These are phyloP conservation scores for Vaccinium corymbosum DNA, from an alignment of 148 eudicot species.

Conservation along the genomic window DNA sequence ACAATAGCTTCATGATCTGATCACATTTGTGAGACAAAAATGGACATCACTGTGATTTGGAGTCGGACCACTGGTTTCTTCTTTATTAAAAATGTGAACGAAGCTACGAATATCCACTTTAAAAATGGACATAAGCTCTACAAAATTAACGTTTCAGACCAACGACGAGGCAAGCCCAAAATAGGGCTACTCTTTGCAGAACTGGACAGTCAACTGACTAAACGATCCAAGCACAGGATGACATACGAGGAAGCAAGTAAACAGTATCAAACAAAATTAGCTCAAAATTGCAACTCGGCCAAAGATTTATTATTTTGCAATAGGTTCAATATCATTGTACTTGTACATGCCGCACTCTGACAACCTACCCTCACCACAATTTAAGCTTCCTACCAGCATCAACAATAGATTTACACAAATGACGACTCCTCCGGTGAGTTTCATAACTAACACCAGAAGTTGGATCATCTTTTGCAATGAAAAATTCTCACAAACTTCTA, in stretches of 20 bases:
- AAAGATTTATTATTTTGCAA: neutral
- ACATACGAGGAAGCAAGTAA: neutral
- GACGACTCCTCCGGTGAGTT: neutral
- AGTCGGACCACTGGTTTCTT: neutral
- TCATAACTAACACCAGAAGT: neutral
- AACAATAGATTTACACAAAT: neutral
- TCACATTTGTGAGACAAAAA: neutral
- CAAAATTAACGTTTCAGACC: neutral
- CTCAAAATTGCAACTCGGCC: conserved; percentile 1
- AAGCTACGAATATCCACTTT: neutral
- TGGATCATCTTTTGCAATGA: neutral
- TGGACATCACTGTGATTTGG: neutral
- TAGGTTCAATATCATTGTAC: neutral
- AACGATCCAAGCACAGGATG: neutral
- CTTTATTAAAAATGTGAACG: neutral
- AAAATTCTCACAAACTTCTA: neutral
- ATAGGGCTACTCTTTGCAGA: neutral
- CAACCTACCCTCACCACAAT: conserved; percentile 1
- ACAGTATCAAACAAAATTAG: neutral
- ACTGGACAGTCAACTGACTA: neutral
- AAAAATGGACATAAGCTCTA: neutral
- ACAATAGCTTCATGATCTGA: neutral
- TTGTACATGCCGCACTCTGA: neutral
- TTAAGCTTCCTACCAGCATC: neutral
- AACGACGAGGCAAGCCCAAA: neutral